Base-by-base conservation (phyloP, 768 basidiomycete genomes). In the Suillus ampliporus region DNA sequence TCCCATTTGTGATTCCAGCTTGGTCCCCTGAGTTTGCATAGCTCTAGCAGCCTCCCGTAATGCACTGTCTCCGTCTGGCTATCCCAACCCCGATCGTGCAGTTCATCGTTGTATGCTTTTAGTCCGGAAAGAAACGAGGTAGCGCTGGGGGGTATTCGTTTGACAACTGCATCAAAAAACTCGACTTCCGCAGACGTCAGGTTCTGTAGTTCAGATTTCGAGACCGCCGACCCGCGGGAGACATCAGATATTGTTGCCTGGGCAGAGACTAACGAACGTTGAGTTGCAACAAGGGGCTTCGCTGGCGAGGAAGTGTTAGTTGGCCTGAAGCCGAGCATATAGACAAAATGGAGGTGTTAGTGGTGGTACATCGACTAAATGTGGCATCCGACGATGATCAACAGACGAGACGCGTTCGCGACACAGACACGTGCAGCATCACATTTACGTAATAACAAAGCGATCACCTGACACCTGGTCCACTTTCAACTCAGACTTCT, bases 1-100 rank as follows among this genome's bases (percentile, higher is more conserved):
- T 78, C 78, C 94, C 94, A 96, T 74, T 94, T 94, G 35, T 87
- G 89, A 35, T 81, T 85, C 93, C 94, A 96, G 70, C 85, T 89
- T 61, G 80, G 81, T 11, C 91, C 94, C 76, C 87, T 91, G 68
- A 95, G 71, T 46, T 90, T 92, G 51, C 91, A 91, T 4, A 96
- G 79, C 73, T 95, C 94, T 63, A 96, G 77, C 35, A 96, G 75
- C 72, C 92, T 91, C 21, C 87, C 86, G 72, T 95, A 96, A 70
- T 90, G 92, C 4, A 89, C 79, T 11, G 91, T 90, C 72, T 94
- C 94, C 9, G 84, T 80, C 65, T 89, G 86, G 23, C 88, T 83
- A 64, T 94, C 90, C n/a, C 94, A 76, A 3, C 89, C 89, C 2
- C 88, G 83, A 67, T 91, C 89, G 62, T 84, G 83, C 26, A 95